A percentile compares a stretch with the other conserved stretches of the same genome.
These are phyloP conservation scores for Pseudovirgaria hyperparasitica DNA, from an alignment of 2,329 filamentous ascomycete genomes.

Conservation along the genomic window DNA sequence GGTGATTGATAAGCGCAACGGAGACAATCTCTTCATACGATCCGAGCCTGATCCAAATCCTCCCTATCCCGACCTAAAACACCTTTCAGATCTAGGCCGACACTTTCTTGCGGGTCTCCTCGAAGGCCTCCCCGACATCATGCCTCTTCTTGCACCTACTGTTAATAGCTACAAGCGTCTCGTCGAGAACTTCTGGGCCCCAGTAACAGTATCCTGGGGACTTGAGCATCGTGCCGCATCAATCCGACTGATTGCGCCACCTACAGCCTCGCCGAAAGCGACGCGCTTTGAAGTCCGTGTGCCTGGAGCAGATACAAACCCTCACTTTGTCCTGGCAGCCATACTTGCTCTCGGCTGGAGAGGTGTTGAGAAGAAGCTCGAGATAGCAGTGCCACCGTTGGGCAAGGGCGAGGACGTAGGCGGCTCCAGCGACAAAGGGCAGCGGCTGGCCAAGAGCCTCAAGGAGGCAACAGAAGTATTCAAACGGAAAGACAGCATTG, in stretches of 20 bases:
- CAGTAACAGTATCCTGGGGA: constrained; percentile 95
- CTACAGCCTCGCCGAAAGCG: constrained; percentile 69
- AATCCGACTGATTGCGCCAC: constrained; percentile 78
- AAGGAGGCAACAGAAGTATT: constrained; percentile 76
- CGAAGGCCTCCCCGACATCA: constrained; percentile 81
- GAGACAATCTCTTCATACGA: constrained; percentile 73
- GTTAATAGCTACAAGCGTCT: constrained; percentile 97
- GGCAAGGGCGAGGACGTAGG: constrained; percentile 77
- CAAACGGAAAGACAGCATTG: constrained; percentile 64
- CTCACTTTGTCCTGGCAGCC: constrained; percentile 74
- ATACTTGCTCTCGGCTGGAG: constrained; percentile 82
- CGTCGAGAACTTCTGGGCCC: constrained; percentile 98
- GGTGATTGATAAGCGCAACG: constrained; percentile 63
- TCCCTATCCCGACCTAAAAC: constrained; percentile 44
- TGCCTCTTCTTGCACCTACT: constrained; percentile 89
- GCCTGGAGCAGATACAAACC: constrained; percentile 86
- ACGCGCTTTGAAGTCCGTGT: constrained; percentile 91
- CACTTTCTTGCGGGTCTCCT: constrained; percentile 89
- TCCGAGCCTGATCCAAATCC: constrained; percentile 58
- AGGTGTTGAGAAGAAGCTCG: constrained; percentile 83
- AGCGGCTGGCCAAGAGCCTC: constrained; percentile 69
- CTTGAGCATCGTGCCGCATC: constrained; percentile 89
- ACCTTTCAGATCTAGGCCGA: constrained; percentile 76
- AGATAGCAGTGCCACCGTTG: constrained; percentile 69
- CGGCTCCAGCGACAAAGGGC: constrained; percentile 55